Evolutionary conservation across 495 filamentous ascomycete genomes (phyloP).

Genomic region (Aspergillus diversus): DNA sequence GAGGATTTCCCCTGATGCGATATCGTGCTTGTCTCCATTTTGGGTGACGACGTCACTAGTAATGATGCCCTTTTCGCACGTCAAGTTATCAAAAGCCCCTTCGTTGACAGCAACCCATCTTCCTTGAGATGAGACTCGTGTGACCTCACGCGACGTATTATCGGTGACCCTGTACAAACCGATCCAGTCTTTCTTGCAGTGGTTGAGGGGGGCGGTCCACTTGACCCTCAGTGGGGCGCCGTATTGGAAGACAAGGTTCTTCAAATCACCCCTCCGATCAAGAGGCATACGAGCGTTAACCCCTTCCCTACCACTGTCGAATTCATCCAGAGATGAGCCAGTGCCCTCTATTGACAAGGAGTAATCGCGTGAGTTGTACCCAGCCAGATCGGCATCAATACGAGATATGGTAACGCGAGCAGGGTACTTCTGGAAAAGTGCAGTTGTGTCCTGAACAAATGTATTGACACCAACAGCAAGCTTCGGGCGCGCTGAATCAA

Average conservation of each 20-base stretch:
- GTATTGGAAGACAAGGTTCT: conserved; percentile 82
- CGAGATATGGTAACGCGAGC: conserved; percentile 84
- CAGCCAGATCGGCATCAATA: conserved; percentile 78
- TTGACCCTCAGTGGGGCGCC: conserved; percentile 87
- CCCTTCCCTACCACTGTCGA: conserved; percentile 52
- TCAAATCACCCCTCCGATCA: conserved; percentile 59
- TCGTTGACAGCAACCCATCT: conserved; percentile 84
- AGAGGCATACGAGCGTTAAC: conserved; percentile 53
- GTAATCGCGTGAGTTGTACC: conserved; percentile 84
- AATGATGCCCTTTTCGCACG: conserved; percentile 79
- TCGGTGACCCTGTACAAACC: conserved; percentile 94
- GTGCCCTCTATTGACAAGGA: conserved; percentile 73
- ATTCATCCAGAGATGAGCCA: conserved; percentile 55
- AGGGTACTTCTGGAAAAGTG: conserved; percentile 88
- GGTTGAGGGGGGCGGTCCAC: conserved; percentile 90
- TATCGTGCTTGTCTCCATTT: conserved; percentile 47
- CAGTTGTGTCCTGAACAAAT: conserved; percentile 84
- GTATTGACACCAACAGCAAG: conserved; percentile 83
- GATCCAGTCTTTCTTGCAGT: conserved; percentile 94
- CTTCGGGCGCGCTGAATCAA: conserved; percentile 86
- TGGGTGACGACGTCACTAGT: conserved; percentile 61
- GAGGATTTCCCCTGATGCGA: conserved; percentile 72
- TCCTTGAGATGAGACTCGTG: conserved; percentile 82
- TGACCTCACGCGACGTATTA: conserved; percentile 81
- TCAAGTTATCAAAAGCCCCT: conserved; percentile 75